Conservation (phyloP, 352 stramenopile genomes). For the Phytophthora vignae region DNA sequence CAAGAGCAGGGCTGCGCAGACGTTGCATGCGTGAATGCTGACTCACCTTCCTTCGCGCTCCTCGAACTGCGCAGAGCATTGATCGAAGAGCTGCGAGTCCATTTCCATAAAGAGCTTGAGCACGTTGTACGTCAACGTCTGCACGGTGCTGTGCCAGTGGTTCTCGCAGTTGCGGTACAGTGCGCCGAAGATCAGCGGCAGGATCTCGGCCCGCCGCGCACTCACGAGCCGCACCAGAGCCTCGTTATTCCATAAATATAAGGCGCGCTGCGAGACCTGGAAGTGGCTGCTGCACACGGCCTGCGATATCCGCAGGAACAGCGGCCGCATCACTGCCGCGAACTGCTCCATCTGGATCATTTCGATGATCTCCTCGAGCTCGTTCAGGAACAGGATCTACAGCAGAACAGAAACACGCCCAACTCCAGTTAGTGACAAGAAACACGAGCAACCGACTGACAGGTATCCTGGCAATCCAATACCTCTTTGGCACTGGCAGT, state of each 20-base stretch:
- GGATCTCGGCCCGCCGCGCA: constrained; percentile 91
- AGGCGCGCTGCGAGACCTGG: constrained; percentile 95
- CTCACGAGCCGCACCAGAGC: constrained; percentile 96
- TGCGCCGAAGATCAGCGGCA: constrained; percentile 96
- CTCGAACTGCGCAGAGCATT: constrained; percentile 67
- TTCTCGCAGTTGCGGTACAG: constrained; percentile 90
- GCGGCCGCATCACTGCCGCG: constrained; percentile 65
- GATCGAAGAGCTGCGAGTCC: constrained; percentile 90
- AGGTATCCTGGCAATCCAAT: neutral
- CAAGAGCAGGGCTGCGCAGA: constrained; percentile 16
- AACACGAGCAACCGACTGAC: neutral
- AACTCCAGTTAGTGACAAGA: constrained; percentile 47
- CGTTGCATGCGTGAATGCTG: neutral
- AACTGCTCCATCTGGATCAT: constrained; percentile 91
- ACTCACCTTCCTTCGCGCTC: constrained; percentile 67
- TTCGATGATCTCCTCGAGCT: constrained; percentile 99
- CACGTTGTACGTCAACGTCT: constrained; percentile 89
- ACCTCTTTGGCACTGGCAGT: constrained; percentile 91
- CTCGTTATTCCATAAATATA: constrained; percentile 99
- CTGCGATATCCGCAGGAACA: constrained; percentile 83
- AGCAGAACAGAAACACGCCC: constrained; percentile 81
- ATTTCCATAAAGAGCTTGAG: constrained; percentile 88
- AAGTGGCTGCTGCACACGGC: constrained; percentile 96
- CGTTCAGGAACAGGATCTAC: constrained; percentile 97
- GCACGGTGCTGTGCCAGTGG: constrained; percentile 96